These are phyloP conservation scores for Monosporascus sp. DNA, from an alignment of 2,329 filamentous ascomycete genomes.

Conservation along the genomic window DNA sequence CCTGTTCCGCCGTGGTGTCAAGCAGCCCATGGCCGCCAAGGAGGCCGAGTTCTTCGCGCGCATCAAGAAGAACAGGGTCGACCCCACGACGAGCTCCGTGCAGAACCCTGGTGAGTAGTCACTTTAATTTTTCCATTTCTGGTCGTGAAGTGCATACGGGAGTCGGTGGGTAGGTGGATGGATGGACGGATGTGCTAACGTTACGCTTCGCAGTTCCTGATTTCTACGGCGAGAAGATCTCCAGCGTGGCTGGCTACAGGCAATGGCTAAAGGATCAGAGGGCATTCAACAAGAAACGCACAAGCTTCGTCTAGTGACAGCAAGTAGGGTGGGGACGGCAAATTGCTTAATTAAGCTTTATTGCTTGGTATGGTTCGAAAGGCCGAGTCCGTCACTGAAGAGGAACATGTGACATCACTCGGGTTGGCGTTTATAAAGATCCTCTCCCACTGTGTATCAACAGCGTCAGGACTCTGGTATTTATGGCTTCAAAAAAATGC, in stretches of 20 bases:
- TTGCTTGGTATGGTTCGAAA: not conserved
- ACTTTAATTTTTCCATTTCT: not conserved
- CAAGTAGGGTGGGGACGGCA: not conserved
- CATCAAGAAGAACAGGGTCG: slow-evolving; percentile 87
- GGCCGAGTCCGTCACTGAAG: not conserved
- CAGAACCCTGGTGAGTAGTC: slow-evolving; percentile 65
- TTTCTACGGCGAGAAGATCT: slow-evolving; percentile 98
- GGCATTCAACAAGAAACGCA: slow-evolving; percentile 90
- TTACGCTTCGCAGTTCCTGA: slow-evolving; percentile 62
- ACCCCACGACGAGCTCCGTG: slow-evolving; percentile 82
- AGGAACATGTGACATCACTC: not conserved
- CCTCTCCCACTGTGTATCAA: slow-evolving; percentile 23
- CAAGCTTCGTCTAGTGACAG: slow-evolving; percentile 48
- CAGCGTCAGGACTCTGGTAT: slow-evolving; percentile 13
- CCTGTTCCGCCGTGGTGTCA: slow-evolving; percentile 63
- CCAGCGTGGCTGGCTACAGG: slow-evolving; percentile 83
- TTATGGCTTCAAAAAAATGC: slow-evolving; percentile 19
- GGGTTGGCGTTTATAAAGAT: slow-evolving; percentile 19
- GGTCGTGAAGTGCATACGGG: no score
- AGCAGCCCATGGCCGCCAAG: slow-evolving; percentile 72
- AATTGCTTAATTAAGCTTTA: not conserved
- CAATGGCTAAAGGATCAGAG: slow-evolving; percentile 97
- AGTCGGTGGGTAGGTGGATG: not conserved
- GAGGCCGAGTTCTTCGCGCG: slow-evolving; percentile 90
- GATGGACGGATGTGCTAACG: not conserved